Evolutionary conservation across 1,284 basidiomycete species (phyloP), one percentile per base, ranked within the genome.

Genomic region (Naganishia cerealis): DNA sequence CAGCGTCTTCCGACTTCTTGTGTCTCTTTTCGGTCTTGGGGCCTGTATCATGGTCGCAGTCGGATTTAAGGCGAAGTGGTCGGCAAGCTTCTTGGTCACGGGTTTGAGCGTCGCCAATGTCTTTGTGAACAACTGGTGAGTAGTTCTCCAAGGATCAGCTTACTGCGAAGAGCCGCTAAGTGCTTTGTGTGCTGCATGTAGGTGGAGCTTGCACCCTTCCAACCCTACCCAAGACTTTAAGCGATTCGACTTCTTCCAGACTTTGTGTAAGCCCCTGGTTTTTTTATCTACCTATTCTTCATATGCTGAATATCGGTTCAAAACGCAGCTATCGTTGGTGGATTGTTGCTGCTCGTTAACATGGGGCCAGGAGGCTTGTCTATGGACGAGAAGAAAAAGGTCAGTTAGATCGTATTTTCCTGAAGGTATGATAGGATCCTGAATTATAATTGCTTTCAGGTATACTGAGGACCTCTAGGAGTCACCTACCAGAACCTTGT

Each of bases 371-470:
- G 94, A 70, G 95, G 95, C 72, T 85, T 98, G 72, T 98, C 95
- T 9, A 91, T 99, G 70, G 96, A 99, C 83, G 94, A 98, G 85
- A 97, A 98, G 86, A 98, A 98, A 86, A 98, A 97, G 87, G 93
- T 87, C 13, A 46, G 68, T 57, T 42, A 8, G 33, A 42, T 21
- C 26, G 6, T 38, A 0, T 15, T 29, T 18, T 16, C 8, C 7
- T 33, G 15, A 2, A 1, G 21, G 16, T 18, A 12, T 0, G 15
- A 16, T 1, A 13, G 8, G 43, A 38, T 61, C n/a, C 54, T 66
- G 53, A 66, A 13, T 18, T 33, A n/a, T 15, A 10, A 50, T 29
- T 29, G 9, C 18, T 40, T 38, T n/a, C 54, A 65, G 63, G 54
- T 65, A 24, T 65, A 65, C 63, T 65, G 56, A 43, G 26, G 9